Conservation (phyloP, 2,329 filamentous ascomycete genomes). For the Ilyonectria sp. region DNA sequence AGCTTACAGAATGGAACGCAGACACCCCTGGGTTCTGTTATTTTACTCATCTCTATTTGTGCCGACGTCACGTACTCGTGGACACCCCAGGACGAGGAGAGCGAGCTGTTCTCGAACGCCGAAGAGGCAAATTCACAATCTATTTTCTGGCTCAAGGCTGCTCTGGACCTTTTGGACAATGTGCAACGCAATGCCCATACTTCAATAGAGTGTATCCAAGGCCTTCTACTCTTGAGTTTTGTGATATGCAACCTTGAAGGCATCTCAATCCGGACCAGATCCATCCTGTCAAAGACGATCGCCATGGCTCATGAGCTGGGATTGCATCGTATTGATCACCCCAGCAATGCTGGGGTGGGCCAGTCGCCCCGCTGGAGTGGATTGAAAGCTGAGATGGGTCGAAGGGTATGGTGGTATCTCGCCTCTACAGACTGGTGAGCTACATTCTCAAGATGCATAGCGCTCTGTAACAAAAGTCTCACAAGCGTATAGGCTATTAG, state of each 20-base stretch:
- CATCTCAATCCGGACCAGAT: constrained; percentile 17
- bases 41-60: constrained; percentile 50
- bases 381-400: constrained; percentile 54
- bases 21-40: constrained; percentile 44
- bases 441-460: not conserved
- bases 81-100: constrained; percentile 44
- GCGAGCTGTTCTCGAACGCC: constrained; percentile 40
- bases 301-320: constrained; percentile 40
- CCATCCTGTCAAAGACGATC: constrained; percentile 11
- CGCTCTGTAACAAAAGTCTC: constrained; percentile 5
- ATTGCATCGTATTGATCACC: constrained; percentile 57
- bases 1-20: constrained; percentile 43
- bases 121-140: constrained; percentile 47
- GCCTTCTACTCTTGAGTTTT: constrained; percentile 54
- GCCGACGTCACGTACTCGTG: constrained; percentile 52
- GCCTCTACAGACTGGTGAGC: constrained; percentile 58
- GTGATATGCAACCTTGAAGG: constrained; percentile 53
- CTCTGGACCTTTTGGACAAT: constrained; percentile 52
- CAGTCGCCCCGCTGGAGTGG: constrained; percentile 43
- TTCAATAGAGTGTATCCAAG: constrained; percentile 54
- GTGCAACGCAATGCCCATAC: constrained; percentile 42
- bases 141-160: constrained; percentile 51
- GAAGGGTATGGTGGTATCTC: constrained; percentile 63
- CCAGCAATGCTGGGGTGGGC: constrained; percentile 35
- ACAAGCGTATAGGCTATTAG: constrained; percentile 51